Base-by-base conservation (phyloP, 345 rosid genomes). In the Anacardium occidentale region DNA sequence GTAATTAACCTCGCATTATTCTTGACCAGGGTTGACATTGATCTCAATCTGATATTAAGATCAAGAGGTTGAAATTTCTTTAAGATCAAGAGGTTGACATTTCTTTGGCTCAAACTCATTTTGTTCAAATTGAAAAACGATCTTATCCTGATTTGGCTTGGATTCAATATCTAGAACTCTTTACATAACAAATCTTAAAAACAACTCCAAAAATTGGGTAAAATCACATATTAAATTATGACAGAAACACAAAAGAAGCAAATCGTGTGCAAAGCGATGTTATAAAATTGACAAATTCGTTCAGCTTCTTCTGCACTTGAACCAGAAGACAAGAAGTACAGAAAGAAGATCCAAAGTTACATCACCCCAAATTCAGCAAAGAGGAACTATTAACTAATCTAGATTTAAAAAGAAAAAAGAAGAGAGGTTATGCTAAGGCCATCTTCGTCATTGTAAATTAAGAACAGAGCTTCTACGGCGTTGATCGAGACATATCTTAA, bases 381-480 rank as follows among this genome's bases (percentile, higher is more conserved):
- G 52, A 48, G 72, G 47, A 63, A 1, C 57, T 24, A 26, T 14
- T 7, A 21, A 56, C 71, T 66, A 54, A 34, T 54, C 75, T 60
- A 71, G 25, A 37, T 7, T 37, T 6, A 5, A 6, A 7, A 7
- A 37, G 8, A 5, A 37, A 37, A 37, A 37, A 37, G 8, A 37
- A 32, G 59, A 51, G 3, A 45, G 26, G 12, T 29, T 42, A n/a
- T 44, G 2, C 47, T 10, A 2, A 10, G 10, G 22, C 45, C 72
- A 57, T 73, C 63, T 69, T 80, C 79, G 54, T 81, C 74, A 51
- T 73, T 69, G 62, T 74, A 77, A 24, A 37, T 7, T 52, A 13
- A 50, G 18, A 50, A 50, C 6, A 1, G 53, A 13, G 18, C 53
- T 50, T 37, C 7, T 5, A 37, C 42, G 42, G 42, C 42, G 7